Evolutionary conservation across 108 stramenopile species (phyloP).

Genomic region (Nannochloropsis gaditana): DNA sequence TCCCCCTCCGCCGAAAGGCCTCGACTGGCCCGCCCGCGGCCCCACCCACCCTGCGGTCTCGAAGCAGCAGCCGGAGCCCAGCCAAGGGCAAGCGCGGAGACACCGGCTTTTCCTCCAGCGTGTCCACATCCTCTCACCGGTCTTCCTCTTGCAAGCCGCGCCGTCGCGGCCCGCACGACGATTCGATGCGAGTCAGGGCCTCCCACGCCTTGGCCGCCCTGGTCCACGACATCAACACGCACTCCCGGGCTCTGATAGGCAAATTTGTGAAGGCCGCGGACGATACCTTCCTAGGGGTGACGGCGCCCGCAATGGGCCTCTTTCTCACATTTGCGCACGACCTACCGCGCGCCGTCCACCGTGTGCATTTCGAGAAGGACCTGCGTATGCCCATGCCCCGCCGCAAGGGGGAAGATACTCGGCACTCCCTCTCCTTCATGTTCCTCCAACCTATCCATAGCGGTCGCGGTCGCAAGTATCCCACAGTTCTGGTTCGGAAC

Average conservation of each 20-base stretch:
- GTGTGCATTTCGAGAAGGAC: conserved; percentile 4
- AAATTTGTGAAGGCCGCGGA: background rate
- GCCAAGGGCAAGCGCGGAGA: background rate
- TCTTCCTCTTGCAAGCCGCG: background rate
- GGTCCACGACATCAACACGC: background rate
- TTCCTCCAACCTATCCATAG: background rate
- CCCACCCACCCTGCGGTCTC: background rate
- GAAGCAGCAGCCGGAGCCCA: background rate
- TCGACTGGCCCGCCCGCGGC: background rate
- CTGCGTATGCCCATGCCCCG: conserved; percentile 16
- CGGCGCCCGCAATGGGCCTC: background rate
- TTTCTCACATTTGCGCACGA: conserved; percentile 12
- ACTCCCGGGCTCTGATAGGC: background rate
- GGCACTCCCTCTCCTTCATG: background rate
- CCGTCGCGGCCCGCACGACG: background rate
- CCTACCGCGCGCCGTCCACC: background rate
- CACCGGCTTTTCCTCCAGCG: background rate
- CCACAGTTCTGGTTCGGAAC: background rate
- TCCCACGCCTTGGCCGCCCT: background rate
- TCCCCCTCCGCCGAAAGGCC: background rate
- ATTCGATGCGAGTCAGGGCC: background rate
- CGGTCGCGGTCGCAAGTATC: background rate
- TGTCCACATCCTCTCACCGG: background rate
- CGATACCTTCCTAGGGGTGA: background rate
- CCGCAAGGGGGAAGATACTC: background rate